Percentiles rank a stretch among this genome's conserved stretches.
Conservation (phyloP, 345 rosid genomes). For the Barbarea vulgaris region DNA sequence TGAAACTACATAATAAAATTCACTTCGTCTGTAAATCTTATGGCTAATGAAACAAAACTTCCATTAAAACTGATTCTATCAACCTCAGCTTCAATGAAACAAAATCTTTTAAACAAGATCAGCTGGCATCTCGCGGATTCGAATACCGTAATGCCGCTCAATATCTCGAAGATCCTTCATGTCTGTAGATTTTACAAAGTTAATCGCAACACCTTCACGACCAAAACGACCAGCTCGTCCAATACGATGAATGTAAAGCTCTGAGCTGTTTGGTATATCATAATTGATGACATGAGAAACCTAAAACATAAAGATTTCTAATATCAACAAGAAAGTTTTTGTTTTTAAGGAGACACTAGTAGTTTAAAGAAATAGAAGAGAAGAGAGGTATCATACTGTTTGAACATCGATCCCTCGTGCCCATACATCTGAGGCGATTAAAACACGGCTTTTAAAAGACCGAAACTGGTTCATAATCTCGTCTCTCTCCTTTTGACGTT, state of each 20-base stretch:
- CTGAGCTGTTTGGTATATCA: slow-evolving; percentile 92
- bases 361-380: background rate
- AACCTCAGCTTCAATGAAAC: background rate
- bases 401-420: slow-evolving; percentile 97
- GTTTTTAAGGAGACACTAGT: background rate
- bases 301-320: slow-evolving; percentile 36
- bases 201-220: slow-evolving; percentile 92
- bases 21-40: background rate
- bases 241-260: slow-evolving; percentile 93
- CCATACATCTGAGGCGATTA: slow-evolving; percentile 99
- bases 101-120: slow-evolving; percentile 54
- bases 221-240: slow-evolving; percentile 98
- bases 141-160: slow-evolving; percentile 75
- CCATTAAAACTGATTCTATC: slow-evolving; percentile 7
- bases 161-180: slow-evolving; percentile 80
- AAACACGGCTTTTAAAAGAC: slow-evolving; percentile 75
- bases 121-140: slow-evolving; percentile 88
- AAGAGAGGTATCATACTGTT: slow-evolving; percentile 53
- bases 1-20: background rate
- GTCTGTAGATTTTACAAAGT: slow-evolving; percentile 81
- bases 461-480: slow-evolving; percentile 87
- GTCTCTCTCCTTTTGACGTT: slow-evolving; percentile 97
- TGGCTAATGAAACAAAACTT: background rate
- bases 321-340: background rate
- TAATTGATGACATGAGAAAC: slow-evolving; percentile 93